Conservation (phyloP, 2,329 filamentous ascomycete species). For the Piedraia hortae region DNA sequence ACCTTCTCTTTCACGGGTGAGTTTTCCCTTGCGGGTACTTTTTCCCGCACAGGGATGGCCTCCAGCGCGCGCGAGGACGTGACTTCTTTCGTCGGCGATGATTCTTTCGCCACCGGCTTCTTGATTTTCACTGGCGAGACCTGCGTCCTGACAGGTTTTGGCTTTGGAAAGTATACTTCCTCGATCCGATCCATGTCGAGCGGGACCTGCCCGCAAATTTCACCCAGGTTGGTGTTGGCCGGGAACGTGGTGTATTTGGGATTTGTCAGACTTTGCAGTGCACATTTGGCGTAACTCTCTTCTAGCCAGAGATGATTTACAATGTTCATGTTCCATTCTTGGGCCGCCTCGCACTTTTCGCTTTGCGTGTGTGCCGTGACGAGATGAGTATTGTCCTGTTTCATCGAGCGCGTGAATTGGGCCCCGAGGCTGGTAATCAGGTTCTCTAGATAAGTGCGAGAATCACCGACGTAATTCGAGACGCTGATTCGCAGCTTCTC, state of each 20-base stretch:
- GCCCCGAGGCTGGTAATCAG: conserved; percentile 62
- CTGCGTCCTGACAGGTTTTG: conserved; percentile 1
- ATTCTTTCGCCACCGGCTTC: conserved; percentile 5
- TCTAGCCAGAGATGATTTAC: conserved; percentile 94
- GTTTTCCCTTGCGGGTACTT: no score
- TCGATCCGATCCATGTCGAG: conserved; percentile 48
- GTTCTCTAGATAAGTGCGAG: conserved; percentile 78
- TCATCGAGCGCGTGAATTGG: conserved; percentile 83
- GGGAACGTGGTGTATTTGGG: conserved; percentile 69
- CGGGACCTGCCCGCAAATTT: conserved; percentile 71
- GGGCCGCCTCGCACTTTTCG: conserved; percentile 78
- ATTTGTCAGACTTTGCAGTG: conserved; percentile 42
- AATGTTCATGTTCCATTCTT: conserved; percentile 74
- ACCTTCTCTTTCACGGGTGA: no score
- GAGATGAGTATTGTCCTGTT: conserved; percentile 81
- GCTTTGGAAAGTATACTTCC: conserved; percentile 31
- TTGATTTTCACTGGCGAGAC: conserved; percentile 2
- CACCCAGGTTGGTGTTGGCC: conserved; percentile 64
- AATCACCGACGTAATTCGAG: conserved; percentile 90
- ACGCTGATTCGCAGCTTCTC: conserved; percentile 52
- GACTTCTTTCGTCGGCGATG: not conserved
- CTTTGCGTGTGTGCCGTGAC: conserved; percentile 72
- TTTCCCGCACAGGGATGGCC: no score
- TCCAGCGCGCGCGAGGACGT: conserved; percentile 1
- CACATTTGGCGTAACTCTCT: conserved; percentile 81